phyloP scores from a whole-genome alignment of 2,329 filamentous ascomycete species.

The Coleophoma cylindrospora region DNA sequence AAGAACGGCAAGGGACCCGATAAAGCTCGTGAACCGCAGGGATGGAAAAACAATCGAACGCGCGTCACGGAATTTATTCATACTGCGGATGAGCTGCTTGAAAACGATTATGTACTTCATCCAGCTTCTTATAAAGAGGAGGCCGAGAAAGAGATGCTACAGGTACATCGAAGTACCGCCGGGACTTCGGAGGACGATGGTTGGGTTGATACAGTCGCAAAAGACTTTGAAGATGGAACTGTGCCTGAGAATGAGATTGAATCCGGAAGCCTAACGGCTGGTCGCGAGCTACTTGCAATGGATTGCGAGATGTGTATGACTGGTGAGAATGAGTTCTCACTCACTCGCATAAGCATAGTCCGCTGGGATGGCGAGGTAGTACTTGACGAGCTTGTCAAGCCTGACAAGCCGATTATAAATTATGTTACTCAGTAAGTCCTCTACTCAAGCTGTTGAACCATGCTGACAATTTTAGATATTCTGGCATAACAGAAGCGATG shows the following conservation, averaged over 20 bases:
- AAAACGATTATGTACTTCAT: slow-evolving; percentile 82
- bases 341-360: slow-evolving; percentile 85
- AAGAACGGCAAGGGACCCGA: slow-evolving; percentile 32
- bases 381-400: slow-evolving; percentile 89
- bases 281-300: slow-evolving; percentile 72
- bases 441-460: slow-evolving; percentile 6
- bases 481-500: slow-evolving; percentile 86
- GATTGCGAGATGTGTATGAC: slow-evolving; percentile 99
- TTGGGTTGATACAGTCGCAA: slow-evolving; percentile 78
- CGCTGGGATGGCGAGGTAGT: slow-evolving; percentile 79
- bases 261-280: slow-evolving; percentile 77
- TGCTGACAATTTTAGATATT: slow-evolving; percentile 47
- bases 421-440: slow-evolving; percentile 68
- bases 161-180: slow-evolving; percentile 44
- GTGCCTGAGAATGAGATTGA: slow-evolving; percentile 68
- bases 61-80: slow-evolving; percentile 77
- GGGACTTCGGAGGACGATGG: slow-evolving; percentile 52
- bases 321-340: slow-evolving; percentile 69
- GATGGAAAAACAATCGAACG: slow-evolving; percentile 71
- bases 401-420: slow-evolving; percentile 79
- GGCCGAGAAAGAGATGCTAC: slow-evolving; percentile 47
- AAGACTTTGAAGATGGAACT: slow-evolving; percentile 59
- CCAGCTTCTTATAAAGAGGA: slow-evolving; percentile 63
- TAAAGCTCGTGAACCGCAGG: slow-evolving; percentile 56
- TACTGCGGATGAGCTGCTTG: slow-evolving; percentile 66